Evolutionary conservation across 495 filamentous ascomycete species (phyloP).

Genomic region (Aspergillus egyptiacus): DNA sequence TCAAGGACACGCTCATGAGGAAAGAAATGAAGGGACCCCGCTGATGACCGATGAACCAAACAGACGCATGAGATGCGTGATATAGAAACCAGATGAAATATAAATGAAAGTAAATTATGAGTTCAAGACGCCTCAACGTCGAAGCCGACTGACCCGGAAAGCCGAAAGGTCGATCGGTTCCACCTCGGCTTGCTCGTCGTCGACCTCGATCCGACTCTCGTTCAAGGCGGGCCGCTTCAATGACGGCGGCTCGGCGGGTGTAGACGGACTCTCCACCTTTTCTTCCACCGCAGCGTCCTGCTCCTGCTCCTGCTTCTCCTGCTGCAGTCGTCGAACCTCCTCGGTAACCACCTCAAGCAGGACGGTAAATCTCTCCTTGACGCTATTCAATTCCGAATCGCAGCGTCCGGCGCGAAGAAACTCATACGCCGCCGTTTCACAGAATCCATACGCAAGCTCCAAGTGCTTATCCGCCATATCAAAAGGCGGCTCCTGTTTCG

Average conservation of each 20-base stretch:
- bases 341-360: slow-evolving; percentile 34
- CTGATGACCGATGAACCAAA: slow-evolving; percentile 1
- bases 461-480: slow-evolving; percentile 70
- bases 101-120: neutral
- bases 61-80: slow-evolving; percentile 2
- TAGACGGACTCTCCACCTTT: slow-evolving; percentile 1
- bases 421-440: slow-evolving; percentile 80
- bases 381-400: slow-evolving; percentile 60
- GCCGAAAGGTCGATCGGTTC: slow-evolving; percentile 40
- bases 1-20: slow-evolving; percentile 5
- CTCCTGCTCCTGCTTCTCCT: slow-evolving; percentile 33
- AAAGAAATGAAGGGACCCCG: slow-evolving; percentile 1
- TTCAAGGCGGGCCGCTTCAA: slow-evolving; percentile 13
- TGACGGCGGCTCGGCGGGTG: slow-evolving; percentile 5
- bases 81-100: neutral
- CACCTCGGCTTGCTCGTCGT: slow-evolving; percentile 33
- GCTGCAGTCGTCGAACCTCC: slow-evolving; percentile 36
- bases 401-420: slow-evolving; percentile 82
- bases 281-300: slow-evolving; percentile 19
- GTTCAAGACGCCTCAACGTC: neutral
- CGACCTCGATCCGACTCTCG: slow-evolving; percentile 37
- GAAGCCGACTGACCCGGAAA: slow-evolving; percentile 33
- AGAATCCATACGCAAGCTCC: slow-evolving; percentile 71
- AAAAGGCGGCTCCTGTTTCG: slow-evolving; percentile 36
- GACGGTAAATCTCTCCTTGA: slow-evolving; percentile 50